Base-by-base conservation (phyloP, 2,329 filamentous ascomycete species). In the Capronia americana region DNA sequence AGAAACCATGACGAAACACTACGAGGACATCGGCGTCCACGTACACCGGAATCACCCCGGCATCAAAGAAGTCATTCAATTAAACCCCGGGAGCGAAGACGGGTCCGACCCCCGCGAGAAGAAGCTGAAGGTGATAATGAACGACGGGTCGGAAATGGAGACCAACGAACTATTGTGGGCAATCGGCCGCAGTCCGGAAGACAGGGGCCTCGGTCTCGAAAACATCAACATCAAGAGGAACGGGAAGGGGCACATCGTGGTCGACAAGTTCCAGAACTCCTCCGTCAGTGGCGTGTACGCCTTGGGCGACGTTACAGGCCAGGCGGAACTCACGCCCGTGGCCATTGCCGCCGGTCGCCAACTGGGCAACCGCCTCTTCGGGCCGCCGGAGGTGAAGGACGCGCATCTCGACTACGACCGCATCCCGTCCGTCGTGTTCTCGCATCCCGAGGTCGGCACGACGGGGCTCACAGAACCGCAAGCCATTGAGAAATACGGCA, bases 351-450 rank as follows among this genome's bases (percentile, higher is more conserved):
- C 83, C 50, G 82, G 83, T 57, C 80, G 83, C 30, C 79, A 81
- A 65, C 80, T 84, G 3, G 78, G 80, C 34, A 83, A 79, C 73
- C 82, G 82, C 41, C 75, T 85, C 34, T 85, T 85, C 67, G 83
- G 83, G 2, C 78, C 80, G 2, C 72, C 78, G 3, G 77, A 83
- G 64, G 73, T 81, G 60, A 79, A 81, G 60, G 73, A 76, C 28
- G 75, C 80, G 56, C 79, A 80, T 63, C 76, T 84, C 32, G 77
- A 79, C 24, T 84, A 85, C 72, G 78, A 80, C n/a, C 80, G 82
- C 71, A 81, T 85, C 65, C 83, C 83, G 8, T 83, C 82, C 0
- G 82, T 84, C n/a, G 79, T 85, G 57, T 84, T 85, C 73, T 76
- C 82, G 1, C 82, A 84, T 71, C 83, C 83, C 0, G 80, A 83